These are phyloP conservation scores for Guyanaporus albipodus DNA, from an alignment of 768 basidiomycete genomes.

Conservation along the genomic window DNA sequence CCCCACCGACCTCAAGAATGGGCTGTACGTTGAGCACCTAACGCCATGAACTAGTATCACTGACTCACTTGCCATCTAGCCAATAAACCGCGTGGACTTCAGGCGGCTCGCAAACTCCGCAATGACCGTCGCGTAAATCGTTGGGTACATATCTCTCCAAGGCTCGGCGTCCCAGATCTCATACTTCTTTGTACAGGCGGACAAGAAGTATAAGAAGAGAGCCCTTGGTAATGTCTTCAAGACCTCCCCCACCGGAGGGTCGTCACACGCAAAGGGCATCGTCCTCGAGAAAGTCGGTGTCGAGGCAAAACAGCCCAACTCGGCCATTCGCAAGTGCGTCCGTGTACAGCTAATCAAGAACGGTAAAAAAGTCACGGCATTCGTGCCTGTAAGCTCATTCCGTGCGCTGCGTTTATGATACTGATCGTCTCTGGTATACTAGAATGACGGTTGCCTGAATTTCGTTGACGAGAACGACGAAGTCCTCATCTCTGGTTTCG, in stretches of 20 bases:
- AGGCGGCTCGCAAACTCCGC: conserved; percentile 98
- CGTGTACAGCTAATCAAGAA: conserved; percentile 99
- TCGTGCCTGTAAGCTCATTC: conserved; percentile 79
- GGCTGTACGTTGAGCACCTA: conserved; percentile 62
- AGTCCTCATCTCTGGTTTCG: conserved; percentile 99
- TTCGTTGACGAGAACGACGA: conserved; percentile 99
- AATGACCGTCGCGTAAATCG: conserved; percentile 92
- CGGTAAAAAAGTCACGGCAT: conserved; percentile 99
- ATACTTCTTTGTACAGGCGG: conserved; percentile 57
- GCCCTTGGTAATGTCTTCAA: conserved; percentile 99
- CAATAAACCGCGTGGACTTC: conserved; percentile 98
- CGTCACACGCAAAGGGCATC: conserved; percentile 99
- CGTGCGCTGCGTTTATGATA: background rate
- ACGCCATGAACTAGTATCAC: conserved; percentile 5
- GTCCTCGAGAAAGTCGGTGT: conserved; percentile 99
- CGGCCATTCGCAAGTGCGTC: conserved; percentile 99
- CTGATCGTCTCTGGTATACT: conserved; percentile 10
- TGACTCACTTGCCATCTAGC: conserved; percentile 42
- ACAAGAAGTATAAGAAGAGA: conserved; percentile 99
- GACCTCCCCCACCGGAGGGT: conserved; percentile 98
- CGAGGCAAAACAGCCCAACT: conserved; percentile 99
- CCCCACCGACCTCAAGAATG: conserved; percentile 65
- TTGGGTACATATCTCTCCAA: conserved; percentile 63
- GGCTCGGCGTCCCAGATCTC: conserved; percentile 9
- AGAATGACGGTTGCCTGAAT: conserved; percentile 98